Evolutionary conservation across 345 rosid genomes (phyloP), one percentile per base, ranked within the genome.

Genomic region (Nephelium lappaceum): DNA sequence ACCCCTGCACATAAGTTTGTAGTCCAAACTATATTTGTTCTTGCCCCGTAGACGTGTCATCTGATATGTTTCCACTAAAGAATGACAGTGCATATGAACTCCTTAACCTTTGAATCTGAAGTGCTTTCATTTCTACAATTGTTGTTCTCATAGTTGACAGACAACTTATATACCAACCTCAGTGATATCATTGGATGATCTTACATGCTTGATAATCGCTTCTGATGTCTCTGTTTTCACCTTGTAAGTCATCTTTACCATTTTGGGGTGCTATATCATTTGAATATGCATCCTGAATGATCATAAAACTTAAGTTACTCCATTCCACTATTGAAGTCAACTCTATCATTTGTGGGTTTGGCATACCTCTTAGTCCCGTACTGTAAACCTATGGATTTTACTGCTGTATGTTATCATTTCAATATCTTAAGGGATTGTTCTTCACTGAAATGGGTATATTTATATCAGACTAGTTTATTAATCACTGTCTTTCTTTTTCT

Each of bases 401-500:
- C 72, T 53, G 31, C 25, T 47, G 11, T 57, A 19, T 75, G 75
- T 53, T 51, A 47, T 25, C 23, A 10, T 72, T 63, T 69, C 65
- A n/a, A 6, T 67, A 39, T 39, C 23, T 4, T 36, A 67, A 23
- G n/a, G 36, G 15, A 67, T 61, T 64, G 10, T 31, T 27, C 27
- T 69, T 23, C 7, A 15, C 39, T 38, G 25, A 5, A 27, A 36
- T 42, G 24, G 51, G 61, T 51, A 15, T 23, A 63, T 73, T 70
- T 69, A 43, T 18, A 55, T 8, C 1, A 1, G 11, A 45, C 45
- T 49, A 66, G 39, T 77, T 21, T n/a, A n/a, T 38, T 25, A 57
- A 21, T 45, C 24, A 65, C 55, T 68, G 15, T 75, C 42, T 66
- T 80, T 73, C 47, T 74, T 79, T 61, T 19, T 74, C 3, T 81